These are phyloP conservation scores for Xerocomellus amylosporus DNA, from an alignment of 768 basidiomycete genomes.

Conservation along the genomic window DNA sequence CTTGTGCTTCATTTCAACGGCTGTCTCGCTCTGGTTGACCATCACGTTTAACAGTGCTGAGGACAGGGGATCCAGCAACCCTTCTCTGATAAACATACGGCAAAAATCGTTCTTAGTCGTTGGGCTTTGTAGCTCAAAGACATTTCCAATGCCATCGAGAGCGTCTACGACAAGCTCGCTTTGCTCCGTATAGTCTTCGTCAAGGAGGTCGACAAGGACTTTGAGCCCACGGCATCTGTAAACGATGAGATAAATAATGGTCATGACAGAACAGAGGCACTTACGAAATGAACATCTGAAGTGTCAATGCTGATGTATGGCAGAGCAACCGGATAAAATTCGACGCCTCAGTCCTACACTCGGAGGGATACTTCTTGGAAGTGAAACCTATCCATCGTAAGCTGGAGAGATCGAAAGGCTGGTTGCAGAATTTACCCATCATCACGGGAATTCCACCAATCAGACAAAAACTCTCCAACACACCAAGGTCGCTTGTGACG, in stretches of 20 bases:
- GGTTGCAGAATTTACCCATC: slow-evolving; percentile 57
- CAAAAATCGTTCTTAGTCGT: slow-evolving; percentile 99
- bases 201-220: slow-evolving; percentile 91
- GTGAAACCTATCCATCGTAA: slow-evolving; percentile 65
- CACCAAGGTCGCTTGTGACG: slow-evolving; percentile 71
- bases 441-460: slow-evolving; percentile 95
- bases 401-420: not conserved
- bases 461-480: slow-evolving; percentile 93
- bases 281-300: slow-evolving; percentile 99
- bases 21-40: slow-evolving; percentile 60
- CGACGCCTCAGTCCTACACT: slow-evolving; percentile 93
- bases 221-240: slow-evolving; percentile 89
- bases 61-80: slow-evolving; percentile 88
- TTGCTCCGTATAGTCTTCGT: slow-evolving; percentile 93
- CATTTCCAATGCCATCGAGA: slow-evolving; percentile 89
- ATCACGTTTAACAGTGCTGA: slow-evolving; percentile 88
- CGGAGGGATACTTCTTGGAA: slow-evolving; percentile 88
- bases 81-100: slow-evolving; percentile 96
- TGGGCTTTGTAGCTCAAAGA: slow-evolving; percentile 94
- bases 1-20: slow-evolving; percentile 78
- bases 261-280: slow-evolving; percentile 32
- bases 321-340: slow-evolving; percentile 92
- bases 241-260: slow-evolving; percentile 2
- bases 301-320: slow-evolving; percentile 86
- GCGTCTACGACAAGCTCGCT: slow-evolving; percentile 90